phyloP scores from a whole-genome alignment of 1,284 basidiomycete genomes.

The Exobasidium cylindrosporum region DNA sequence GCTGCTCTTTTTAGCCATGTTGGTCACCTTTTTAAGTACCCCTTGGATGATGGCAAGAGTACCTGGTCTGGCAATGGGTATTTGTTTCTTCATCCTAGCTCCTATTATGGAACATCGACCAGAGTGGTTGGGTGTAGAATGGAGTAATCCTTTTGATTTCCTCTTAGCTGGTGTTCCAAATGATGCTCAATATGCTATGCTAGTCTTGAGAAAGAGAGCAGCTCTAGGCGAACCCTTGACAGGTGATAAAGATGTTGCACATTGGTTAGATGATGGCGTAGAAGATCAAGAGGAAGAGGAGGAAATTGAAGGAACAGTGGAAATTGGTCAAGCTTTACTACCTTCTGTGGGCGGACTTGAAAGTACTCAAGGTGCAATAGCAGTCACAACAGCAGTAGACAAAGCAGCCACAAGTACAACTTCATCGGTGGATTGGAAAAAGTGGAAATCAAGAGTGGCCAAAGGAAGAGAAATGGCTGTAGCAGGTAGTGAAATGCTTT shows the following conservation, averaged over 20 bases:
- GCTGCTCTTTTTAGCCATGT: slow-evolving; percentile 10
- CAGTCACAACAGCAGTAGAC: neutral
- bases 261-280: neutral
- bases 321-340: neutral
- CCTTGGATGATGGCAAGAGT: slow-evolving; percentile 22
- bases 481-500: slow-evolving; percentile 12
- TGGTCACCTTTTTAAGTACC: slow-evolving; percentile 21
- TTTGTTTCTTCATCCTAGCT: slow-evolving; percentile 28
- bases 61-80: slow-evolving; percentile 25
- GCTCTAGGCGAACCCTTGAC: slow-evolving; percentile 26
- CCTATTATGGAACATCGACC: slow-evolving; percentile 31
- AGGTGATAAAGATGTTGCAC: neutral
- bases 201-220: slow-evolving; percentile 26
- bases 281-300: neutral
- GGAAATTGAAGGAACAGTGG: neutral
- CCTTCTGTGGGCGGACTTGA: neutral
- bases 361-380: neutral
- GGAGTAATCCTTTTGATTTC: slow-evolving; percentile 21
- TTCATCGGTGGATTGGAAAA: slow-evolving; percentile 8
- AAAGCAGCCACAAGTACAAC: neutral
- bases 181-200: slow-evolving; percentile 34
- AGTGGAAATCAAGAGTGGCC: slow-evolving; percentile 5
- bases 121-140: slow-evolving; percentile 21
- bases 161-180: slow-evolving; percentile 39
- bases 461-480: slow-evolving; percentile 8